These are phyloP conservation scores for Calocera viscosa DNA, from an alignment of 768 basidiomycete species.

Conservation along the genomic window DNA sequence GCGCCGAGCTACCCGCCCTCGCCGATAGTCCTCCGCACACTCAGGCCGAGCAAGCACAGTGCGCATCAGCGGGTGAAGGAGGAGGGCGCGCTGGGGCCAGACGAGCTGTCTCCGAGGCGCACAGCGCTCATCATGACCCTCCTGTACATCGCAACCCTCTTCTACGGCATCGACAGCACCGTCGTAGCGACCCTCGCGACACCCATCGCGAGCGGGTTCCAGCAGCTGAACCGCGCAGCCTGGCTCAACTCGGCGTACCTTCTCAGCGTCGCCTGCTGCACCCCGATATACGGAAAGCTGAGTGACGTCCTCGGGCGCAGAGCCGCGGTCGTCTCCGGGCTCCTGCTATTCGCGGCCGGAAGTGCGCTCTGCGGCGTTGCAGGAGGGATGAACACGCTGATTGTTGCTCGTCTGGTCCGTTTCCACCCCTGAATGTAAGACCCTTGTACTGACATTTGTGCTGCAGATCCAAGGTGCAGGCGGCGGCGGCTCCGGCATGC, in stretches of 20 bases:
- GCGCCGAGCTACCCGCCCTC: slow-evolving; percentile 3
- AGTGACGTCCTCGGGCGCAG: background rate
- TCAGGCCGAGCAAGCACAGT: background rate
- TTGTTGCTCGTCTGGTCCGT: background rate
- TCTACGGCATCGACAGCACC: slow-evolving; percentile 7
- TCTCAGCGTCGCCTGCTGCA: background rate
- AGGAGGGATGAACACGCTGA: slow-evolving; percentile 1
- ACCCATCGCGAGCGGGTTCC: slow-evolving; percentile 4
- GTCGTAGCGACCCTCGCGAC: slow-evolving; percentile 5
- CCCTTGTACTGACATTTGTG: background rate
- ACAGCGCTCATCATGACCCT: background rate
- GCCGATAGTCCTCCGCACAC: background rate
- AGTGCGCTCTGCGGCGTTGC: background rate
- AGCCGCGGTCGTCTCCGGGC: background rate
- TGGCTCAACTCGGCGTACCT: background rate
- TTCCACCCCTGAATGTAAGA: background rate
- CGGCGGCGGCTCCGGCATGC: slow-evolving; percentile 3
- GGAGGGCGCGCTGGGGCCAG: background rate
- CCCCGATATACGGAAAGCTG: slow-evolving; percentile 4
- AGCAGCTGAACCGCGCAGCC: slow-evolving; percentile 3
- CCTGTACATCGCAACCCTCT: background rate
- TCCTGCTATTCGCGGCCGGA: background rate
- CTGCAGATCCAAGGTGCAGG: background rate
- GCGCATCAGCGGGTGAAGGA: background rate
- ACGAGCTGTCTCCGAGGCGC: background rate